Evolutionary conservation across 257 asterid genomes (phyloP), one percentile per base, ranked within the genome.

Genomic region (Henckelia pumila): DNA sequence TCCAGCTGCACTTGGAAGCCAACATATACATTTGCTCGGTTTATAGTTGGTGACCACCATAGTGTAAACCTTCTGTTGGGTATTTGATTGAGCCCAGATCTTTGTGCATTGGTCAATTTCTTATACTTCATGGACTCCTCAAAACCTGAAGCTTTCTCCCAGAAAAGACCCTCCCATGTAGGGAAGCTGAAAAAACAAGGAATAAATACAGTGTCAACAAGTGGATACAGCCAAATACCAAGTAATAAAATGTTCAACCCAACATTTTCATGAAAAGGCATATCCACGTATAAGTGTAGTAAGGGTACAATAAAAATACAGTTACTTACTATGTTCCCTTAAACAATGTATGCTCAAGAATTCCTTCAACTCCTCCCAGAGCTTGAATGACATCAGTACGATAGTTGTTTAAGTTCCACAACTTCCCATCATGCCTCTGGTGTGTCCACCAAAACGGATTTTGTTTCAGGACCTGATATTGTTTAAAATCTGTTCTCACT

Each of bases 391-490:
- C 99, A 83, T 94, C 97, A 56, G 99, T 94, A 63, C 99, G 86
- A 59, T 94, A 94, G 76, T 94, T 94, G 78, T 94, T 94, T 89
- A 94, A 84, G 88, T 94, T 94, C 99, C 99, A 94, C 60, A 94
- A 70, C 75, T 91, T 94, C 24, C 99, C 97, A 73, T 94, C 99
- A 62, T 94, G 97, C 79, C 99, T 91, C 87, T 94, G 99, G 80
- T 94, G 99, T 9, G 97, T 94, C 99, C 99, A 94, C 99, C 99
- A 94, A 81, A 94, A 94, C 1, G 99, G 99, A 79, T 94, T 94
- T 76, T 94, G 99, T 74, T 94, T 94, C 79, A 94, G 86, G 73
- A 94, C 99, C 82, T 94, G 99, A 83, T 91, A 94, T 75, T 94
- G 99, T 77, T 94, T 94, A 79, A 94, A 91, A 79, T 94, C 97